phyloP scores from a whole-genome alignment of 352 stramenopile species.

The Phytophthora europaea region DNA sequence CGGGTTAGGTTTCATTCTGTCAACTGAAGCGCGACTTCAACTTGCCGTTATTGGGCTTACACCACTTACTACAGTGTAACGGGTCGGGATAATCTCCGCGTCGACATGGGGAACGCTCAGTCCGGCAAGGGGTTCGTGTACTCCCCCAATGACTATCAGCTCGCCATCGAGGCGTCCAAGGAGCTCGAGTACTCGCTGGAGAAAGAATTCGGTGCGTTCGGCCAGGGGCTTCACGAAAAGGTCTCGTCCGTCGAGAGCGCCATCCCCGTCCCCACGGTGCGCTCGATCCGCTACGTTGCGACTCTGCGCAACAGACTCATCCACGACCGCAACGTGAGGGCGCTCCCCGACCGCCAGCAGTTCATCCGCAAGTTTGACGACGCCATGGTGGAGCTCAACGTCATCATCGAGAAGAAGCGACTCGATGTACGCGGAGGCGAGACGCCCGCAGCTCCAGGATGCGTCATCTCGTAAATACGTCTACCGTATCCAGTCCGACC shows the following conservation, averaged over 20 bases:
- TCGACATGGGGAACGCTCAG: conserved; percentile 33
- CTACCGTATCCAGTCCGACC: background rate
- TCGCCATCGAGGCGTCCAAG: conserved; percentile 86
- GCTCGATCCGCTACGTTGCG: conserved; percentile 81
- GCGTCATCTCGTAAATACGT: conserved; percentile 41
- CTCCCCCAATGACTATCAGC: conserved; percentile 82
- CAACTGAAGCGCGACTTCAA: background rate
- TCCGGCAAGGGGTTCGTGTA: conserved; percentile 42
- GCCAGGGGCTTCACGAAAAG: conserved; percentile 81
- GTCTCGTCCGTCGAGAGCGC: conserved; percentile 56
- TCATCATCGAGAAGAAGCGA: conserved; percentile 68
- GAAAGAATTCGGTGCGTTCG: conserved; percentile 69
- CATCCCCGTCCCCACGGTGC: conserved; percentile 62
- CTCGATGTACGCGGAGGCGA: conserved; percentile 29
- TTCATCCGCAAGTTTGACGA: conserved; percentile 78
- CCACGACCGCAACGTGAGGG: conserved; percentile 72
- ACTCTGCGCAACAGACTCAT: conserved; percentile 87
- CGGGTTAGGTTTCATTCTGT: no score
- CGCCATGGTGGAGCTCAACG: conserved; percentile 67
- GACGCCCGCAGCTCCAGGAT: conserved; percentile 16
- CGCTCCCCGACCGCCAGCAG: conserved; percentile 60
- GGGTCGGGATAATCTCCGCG: background rate
- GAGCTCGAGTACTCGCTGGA: conserved; percentile 80
- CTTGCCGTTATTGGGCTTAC: conserved; percentile 5
- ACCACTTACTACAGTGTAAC: background rate